Evolutionary conservation across 768 basidiomycete species (phyloP).

Genomic region (Plicaturopsis crispa): DNA sequence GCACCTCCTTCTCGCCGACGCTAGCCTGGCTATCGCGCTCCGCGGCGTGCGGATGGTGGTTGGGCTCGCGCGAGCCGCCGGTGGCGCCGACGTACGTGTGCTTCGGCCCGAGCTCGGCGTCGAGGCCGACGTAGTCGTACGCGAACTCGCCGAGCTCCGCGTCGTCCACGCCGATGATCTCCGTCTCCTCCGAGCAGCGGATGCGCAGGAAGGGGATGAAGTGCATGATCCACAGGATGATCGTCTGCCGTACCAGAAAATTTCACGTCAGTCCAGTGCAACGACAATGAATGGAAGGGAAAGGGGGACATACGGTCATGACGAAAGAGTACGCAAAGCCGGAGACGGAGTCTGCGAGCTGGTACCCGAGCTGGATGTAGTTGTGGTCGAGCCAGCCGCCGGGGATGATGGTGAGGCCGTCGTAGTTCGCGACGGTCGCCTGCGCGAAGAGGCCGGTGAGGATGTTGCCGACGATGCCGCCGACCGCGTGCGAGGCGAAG

Average conservation of each 20-base stretch:
- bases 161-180: conserved; percentile 85
- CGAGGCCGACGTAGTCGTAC: conserved; percentile 80
- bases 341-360: conserved; percentile 67
- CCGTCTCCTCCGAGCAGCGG: conserved; percentile 54
- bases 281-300: neutral
- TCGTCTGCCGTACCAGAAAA: conserved; percentile 48
- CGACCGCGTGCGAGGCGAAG: conserved; percentile 79
- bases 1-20: too few species aligned
- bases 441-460: conserved; percentile 89
- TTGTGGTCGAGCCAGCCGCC: conserved; percentile 89
- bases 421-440: conserved; percentile 67
- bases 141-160: conserved; percentile 87
- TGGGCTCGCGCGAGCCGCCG: conserved; percentile 26
- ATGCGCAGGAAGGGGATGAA: conserved; percentile 74
- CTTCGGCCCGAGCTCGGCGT: conserved; percentile 34
- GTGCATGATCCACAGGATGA: conserved; percentile 87
- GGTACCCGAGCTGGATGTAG: conserved; percentile 78
- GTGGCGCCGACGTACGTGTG: conserved; percentile 20
- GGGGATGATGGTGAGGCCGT: conserved; percentile 55
- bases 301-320: conserved; percentile 49
- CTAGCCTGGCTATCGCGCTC: too few species aligned
- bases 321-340: conserved; percentile 68
- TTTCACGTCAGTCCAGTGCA: neutral
- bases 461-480: conserved; percentile 75
- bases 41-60: too few species aligned